phyloP scores from a whole-genome alignment of 2,329 filamentous ascomycete genomes.

The Neodidymelliopsis sp. region DNA sequence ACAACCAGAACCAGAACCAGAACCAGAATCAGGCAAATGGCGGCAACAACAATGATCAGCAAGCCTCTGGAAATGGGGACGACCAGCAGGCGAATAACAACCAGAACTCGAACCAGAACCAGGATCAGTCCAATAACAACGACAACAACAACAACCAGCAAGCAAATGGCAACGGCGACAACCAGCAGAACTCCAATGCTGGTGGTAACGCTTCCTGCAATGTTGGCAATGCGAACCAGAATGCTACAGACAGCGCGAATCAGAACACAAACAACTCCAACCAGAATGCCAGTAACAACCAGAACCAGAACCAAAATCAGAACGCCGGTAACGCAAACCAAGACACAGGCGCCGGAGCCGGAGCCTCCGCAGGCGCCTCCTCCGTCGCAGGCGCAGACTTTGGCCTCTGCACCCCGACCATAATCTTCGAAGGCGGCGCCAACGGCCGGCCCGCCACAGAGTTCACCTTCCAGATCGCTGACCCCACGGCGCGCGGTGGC shows the following conservation, averaged over 20 bases:
- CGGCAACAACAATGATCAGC: background rate
- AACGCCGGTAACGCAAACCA: constrained; percentile 22
- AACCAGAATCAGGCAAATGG: constrained; percentile 7
- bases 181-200: constrained; percentile 15
- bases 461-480: constrained; percentile 73
- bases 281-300: constrained; percentile 20
- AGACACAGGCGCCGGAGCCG: constrained; percentile 16
- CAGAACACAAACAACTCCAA: constrained; percentile 25
- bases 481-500: constrained; percentile 65
- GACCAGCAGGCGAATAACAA: constrained; percentile 26
- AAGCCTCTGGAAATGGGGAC: background rate
- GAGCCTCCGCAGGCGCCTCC: constrained; percentile 15
- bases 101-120: constrained; percentile 15
- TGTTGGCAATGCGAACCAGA: constrained; percentile 15
- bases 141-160: constrained; percentile 23
- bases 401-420: constrained; percentile 54
- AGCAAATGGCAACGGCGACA: constrained; percentile 17
- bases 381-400: constrained; percentile 43
- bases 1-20: constrained; percentile 10
- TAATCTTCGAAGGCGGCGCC: constrained; percentile 67
- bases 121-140: constrained; percentile 19
- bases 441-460: constrained; percentile 62
- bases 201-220: constrained; percentile 12
- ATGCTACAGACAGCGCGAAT: constrained; percentile 15
- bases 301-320: constrained; percentile 11